phyloP scores from a whole-genome alignment of 306 rosid genomes.

The Psophocarpus tetragonolobus region DNA sequence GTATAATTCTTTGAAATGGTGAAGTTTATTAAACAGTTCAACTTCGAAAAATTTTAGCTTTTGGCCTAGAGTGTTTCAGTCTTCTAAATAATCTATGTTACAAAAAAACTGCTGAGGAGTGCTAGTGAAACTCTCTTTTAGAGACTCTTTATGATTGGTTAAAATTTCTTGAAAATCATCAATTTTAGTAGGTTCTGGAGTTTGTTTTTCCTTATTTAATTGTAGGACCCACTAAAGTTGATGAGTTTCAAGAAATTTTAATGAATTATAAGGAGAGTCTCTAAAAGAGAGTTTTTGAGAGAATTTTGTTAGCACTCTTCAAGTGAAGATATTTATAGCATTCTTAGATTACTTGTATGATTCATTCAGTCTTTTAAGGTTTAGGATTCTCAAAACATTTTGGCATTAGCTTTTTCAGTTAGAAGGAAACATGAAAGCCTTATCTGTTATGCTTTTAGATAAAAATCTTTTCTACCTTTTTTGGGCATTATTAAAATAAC shows the following conservation, averaged over 20 bases:
- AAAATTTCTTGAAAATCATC: too few species aligned
- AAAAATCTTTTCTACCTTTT: conserved; percentile 6
- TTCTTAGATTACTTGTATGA: conserved; percentile 5
- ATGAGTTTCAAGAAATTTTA: too few species aligned
- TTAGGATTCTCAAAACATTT: conserved; percentile 1
- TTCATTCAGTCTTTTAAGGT: not conserved
- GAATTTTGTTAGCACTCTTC: too few species aligned
- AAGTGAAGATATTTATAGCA: not conserved
- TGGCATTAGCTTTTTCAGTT: not conserved
- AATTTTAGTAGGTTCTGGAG: too few species aligned
- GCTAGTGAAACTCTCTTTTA: too few species aligned
- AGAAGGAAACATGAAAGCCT: not conserved
- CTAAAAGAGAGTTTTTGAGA: too few species aligned
- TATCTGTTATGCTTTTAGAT: not conserved
- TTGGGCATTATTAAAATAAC: not conserved
- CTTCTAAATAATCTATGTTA: not conserved
- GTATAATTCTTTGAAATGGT: conserved; percentile 14
- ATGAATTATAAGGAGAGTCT: too few species aligned
- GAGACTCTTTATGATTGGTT: too few species aligned
- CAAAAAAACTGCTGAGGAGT: too few species aligned
- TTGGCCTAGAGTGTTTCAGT: conserved; percentile 26
- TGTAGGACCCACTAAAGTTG: too few species aligned
- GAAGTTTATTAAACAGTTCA: conserved; percentile 1
- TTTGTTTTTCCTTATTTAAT: too few species aligned
- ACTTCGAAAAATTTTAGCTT: not conserved